These are phyloP conservation scores for Umbelopsis sp. DNA, from an alignment of 192 early-diverging fungal genomes.

Conservation along the genomic window DNA sequence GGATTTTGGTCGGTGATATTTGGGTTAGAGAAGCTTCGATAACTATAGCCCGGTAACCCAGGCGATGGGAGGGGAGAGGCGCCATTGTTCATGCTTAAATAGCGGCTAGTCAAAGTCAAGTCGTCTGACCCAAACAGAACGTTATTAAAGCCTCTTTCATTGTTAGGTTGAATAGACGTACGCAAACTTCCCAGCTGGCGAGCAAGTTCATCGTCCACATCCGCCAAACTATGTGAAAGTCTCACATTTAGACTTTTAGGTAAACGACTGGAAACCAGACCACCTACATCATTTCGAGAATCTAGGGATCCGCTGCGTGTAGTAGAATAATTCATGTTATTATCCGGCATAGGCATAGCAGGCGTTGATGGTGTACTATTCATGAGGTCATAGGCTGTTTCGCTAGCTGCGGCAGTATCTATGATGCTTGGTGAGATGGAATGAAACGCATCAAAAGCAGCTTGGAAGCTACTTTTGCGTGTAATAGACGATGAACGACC, in stretches of 20 bases:
- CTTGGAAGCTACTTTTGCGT: constrained; percentile 8
- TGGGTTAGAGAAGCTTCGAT: constrained; percentile 50
- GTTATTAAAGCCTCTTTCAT: constrained; percentile 50
- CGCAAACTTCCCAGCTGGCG: constrained; percentile 47
- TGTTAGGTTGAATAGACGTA: constrained; percentile 48
- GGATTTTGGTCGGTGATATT: constrained; percentile 91
- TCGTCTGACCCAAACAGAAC: constrained; percentile 49
- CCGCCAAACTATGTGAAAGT: constrained; percentile 9
- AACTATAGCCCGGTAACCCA: constrained; percentile 28
- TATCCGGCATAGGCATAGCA: constrained; percentile 7
- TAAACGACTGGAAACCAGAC: not conserved
- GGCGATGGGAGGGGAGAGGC: constrained; percentile 40
- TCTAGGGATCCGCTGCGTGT: constrained; percentile 1
- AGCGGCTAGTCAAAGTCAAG: constrained; percentile 39
- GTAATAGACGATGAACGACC: constrained; percentile 11
- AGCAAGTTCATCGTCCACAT: constrained; percentile 30
- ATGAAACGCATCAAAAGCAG: constrained; percentile 14
- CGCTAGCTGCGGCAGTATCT: not conserved
- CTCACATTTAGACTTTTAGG: constrained; percentile 1
- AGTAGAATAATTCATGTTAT: not conserved
- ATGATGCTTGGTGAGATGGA: constrained; percentile 22
- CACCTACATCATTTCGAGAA: constrained; percentile 3
- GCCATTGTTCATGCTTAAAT: constrained; percentile 47
- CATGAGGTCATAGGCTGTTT: not conserved
- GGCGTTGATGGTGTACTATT: constrained; percentile 14